Conservation (phyloP, 129 eudicot genomes). For the Rutidosis leptorrhynchoides region DNA sequence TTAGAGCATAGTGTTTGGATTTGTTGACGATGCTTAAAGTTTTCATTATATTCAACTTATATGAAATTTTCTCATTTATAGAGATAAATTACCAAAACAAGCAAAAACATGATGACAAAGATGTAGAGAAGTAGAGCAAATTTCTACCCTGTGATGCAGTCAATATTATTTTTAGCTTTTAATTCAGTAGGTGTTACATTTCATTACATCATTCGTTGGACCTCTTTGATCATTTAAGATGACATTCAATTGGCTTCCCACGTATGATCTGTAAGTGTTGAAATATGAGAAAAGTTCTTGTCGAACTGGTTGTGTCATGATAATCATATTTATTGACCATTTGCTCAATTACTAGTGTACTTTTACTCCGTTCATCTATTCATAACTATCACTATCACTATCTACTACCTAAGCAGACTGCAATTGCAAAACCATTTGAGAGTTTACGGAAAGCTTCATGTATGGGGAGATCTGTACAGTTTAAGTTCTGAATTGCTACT, state of each 20-base stretch:
- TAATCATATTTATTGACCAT: neutral
- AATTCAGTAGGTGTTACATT: neutral
- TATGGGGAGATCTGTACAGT: neutral
- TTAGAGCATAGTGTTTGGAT: slow-evolving; percentile 5
- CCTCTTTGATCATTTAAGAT: neutral
- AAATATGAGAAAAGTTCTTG: neutral
- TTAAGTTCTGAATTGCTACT: neutral
- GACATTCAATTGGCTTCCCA: neutral
- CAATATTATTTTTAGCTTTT: neutral
- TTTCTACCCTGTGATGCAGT: neutral
- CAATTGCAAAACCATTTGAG: neutral
- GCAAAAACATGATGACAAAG: neutral
- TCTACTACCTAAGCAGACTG: neutral
- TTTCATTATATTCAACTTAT: neutral
- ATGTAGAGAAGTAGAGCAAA: neutral
- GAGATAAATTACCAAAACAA: neutral
- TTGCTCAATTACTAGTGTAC: neutral
- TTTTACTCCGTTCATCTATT: neutral
- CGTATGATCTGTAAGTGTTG: neutral
- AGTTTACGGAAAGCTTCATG: neutral
- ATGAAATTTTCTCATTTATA: neutral
- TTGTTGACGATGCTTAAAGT: neutral
- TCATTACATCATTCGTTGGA: neutral
- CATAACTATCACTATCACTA: too few species aligned
- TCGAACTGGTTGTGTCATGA: neutral